These are phyloP conservation scores for Ceratobasidium sp. DNA, from an alignment of 1,284 basidiomycete species.

Conservation along the genomic window DNA sequence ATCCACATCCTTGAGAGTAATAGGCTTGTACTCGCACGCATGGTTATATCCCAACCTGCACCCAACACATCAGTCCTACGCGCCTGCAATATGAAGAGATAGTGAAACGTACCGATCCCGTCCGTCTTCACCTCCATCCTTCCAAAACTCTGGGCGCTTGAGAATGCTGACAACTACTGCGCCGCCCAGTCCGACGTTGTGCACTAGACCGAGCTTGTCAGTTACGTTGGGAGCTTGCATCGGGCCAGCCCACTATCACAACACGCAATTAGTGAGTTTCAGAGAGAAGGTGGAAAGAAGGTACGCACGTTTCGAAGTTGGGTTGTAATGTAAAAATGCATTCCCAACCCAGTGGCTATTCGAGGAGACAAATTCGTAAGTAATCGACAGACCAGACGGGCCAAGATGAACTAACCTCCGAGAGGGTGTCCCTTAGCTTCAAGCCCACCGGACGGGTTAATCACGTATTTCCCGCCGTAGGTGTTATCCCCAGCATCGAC, in stretches of 20 bases:
- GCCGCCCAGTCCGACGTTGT: conserved; percentile 86
- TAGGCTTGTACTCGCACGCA: conserved; percentile 69
- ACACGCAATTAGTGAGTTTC: neutral
- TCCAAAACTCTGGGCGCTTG: conserved; percentile 77
- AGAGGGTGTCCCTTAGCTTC: conserved; percentile 89
- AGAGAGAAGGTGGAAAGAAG: conserved; percentile 46
- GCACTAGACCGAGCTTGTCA: conserved; percentile 80
- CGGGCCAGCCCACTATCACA: conserved; percentile 75
- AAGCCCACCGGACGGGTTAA: conserved; percentile 86
- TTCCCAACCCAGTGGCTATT: conserved; percentile 71
- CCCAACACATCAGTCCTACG: neutral
- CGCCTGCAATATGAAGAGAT: neutral
- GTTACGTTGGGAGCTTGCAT: conserved; percentile 83
- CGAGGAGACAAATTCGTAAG: neutral
- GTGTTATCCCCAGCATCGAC: conserved; percentile 85
- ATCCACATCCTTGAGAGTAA: conserved; percentile 72
- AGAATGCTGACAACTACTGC: conserved; percentile 80
- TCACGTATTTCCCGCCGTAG: conserved; percentile 88
- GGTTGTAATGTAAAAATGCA: conserved; percentile 89
- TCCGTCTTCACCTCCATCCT: conserved; percentile 70
- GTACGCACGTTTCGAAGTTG: conserved; percentile 55
- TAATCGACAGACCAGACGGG: neutral
- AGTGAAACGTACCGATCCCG: conserved; percentile 63
- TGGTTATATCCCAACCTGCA: conserved; percentile 82
- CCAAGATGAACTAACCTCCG: conserved; percentile 65